A percentile compares a stretch with the other conserved stretches of the same genome.
Evolutionary conservation across 495 filamentous ascomycete genomes (phyloP).

Genomic region (Sporormia fimetaria): DNA sequence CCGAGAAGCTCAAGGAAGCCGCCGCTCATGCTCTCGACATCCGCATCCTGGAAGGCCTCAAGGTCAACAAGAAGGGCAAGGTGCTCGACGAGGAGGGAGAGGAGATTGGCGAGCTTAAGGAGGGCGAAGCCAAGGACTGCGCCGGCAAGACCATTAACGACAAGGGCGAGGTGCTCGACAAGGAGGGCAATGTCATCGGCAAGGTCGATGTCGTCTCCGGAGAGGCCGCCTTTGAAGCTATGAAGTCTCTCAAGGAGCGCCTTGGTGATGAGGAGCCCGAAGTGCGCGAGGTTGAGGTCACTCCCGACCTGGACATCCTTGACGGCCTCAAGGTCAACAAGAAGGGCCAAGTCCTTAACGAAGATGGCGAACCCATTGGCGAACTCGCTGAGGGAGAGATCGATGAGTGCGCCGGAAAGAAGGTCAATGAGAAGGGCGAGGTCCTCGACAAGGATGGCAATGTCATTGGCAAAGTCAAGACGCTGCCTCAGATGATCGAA

Average conservation of each 20-base stretch:
- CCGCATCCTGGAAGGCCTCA: conserved; percentile 40
- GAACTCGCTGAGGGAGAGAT: conserved; percentile 40
- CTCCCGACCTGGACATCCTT: conserved; percentile 33
- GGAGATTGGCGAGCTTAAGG: conserved; percentile 39
- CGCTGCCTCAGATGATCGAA: conserved; percentile 25
- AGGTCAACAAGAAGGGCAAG: conserved; percentile 47
- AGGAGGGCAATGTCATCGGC: conserved; percentile 40
- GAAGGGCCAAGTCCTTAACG: conserved; percentile 38
- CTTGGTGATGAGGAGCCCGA: conserved; percentile 32
- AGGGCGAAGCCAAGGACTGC: conserved; percentile 38
- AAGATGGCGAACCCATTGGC: conserved; percentile 42
- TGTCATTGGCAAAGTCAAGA: conserved; percentile 32
- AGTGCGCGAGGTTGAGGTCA: conserved; percentile 16
- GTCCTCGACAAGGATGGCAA: conserved; percentile 39
- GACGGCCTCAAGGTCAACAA: conserved; percentile 38
- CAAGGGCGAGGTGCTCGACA: conserved; percentile 41
- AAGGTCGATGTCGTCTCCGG: conserved; percentile 41
- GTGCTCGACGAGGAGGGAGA: conserved; percentile 45
- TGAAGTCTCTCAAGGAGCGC: conserved; percentile 38
- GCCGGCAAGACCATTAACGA: conserved; percentile 42
- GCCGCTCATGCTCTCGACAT: conserved; percentile 33
- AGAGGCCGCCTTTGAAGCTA: conserved; percentile 42
- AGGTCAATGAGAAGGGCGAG: conserved; percentile 43
- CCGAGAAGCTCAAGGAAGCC: conserved; percentile 33
- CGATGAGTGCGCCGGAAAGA: conserved; percentile 40